Evolutionary conservation across 2,329 filamentous ascomycete genomes (phyloP).

Genomic region (Colletotrichum acutatum): DNA sequence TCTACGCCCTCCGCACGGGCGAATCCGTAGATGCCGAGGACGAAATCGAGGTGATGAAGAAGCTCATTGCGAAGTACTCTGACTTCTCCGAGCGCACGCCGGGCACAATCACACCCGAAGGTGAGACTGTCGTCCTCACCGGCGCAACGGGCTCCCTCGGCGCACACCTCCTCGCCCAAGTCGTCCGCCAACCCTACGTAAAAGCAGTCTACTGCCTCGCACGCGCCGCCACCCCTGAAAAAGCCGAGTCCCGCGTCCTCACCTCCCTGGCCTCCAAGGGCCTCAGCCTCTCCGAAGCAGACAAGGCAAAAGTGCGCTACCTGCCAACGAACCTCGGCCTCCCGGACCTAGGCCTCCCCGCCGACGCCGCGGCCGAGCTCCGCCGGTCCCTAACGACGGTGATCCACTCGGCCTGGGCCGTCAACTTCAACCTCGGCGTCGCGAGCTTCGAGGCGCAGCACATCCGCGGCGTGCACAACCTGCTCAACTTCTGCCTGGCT

Average conservation of each 20-base stretch:
- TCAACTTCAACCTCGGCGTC: conserved; percentile 64
- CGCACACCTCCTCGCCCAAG: conserved; percentile 66
- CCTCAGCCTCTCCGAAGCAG: conserved; percentile 47
- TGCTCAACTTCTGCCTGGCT: conserved; percentile 53
- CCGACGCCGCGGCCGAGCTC: conserved; percentile 41
- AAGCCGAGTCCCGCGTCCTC: conserved; percentile 44
- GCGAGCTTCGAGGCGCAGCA: conserved; percentile 58
- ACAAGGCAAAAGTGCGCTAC: conserved; percentile 48
- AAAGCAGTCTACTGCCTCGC: conserved; percentile 60
- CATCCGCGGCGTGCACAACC: conserved; percentile 57
- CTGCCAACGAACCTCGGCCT: conserved; percentile 54
- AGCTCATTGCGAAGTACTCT: conserved; percentile 51
- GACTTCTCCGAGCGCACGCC: conserved; percentile 41
- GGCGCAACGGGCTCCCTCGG: conserved; percentile 72
- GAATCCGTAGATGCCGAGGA: conserved; percentile 31
- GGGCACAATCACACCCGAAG: conserved; percentile 39
- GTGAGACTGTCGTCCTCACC: conserved; percentile 59
- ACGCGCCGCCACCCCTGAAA: conserved; percentile 51
- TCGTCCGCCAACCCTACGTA: conserved; percentile 69
- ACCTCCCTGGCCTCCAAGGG: conserved; percentile 46
- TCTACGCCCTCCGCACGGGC: conserved; percentile 40
- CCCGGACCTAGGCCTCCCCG: conserved; percentile 51
- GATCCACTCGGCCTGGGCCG: conserved; percentile 64
- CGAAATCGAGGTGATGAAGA: conserved; percentile 46
- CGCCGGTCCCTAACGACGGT: conserved; percentile 50